Evolutionary conservation across 148 eudicot species (phyloP).

Genomic region (Rhododendron vialii): DNA sequence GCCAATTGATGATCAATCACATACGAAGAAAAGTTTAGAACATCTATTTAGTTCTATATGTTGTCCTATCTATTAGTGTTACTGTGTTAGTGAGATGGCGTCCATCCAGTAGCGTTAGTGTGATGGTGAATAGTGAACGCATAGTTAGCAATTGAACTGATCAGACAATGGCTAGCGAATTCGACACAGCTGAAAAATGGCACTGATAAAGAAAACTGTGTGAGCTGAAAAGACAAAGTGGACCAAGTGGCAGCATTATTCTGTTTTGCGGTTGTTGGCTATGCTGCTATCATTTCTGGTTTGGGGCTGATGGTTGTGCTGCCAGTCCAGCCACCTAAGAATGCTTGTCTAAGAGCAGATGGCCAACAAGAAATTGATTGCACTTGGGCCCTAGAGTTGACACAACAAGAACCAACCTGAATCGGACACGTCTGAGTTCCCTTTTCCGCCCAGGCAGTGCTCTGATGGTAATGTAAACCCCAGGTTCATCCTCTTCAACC

Average conservation of each 20-base stretch:
- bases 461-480: slow-evolving; percentile 90
- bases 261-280: background rate
- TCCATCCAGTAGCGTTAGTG: background rate
- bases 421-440: slow-evolving; percentile 96
- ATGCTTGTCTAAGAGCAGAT: background rate
- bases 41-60: background rate
- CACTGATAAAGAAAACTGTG: background rate
- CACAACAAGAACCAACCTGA: slow-evolving; percentile 52
- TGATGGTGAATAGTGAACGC: background rate
- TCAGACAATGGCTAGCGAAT: background rate
- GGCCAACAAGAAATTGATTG: background rate
- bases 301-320: background rate
- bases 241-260: background rate
- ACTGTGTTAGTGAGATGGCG: background rate
- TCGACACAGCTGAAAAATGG: background rate
- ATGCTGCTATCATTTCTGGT: background rate
- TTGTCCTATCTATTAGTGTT: background rate
- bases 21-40: background rate
- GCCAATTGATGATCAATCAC: too few relatives aligned
- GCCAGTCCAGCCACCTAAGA: background rate
- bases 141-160: background rate
- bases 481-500: slow-evolving; percentile 98
- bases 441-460: slow-evolving; percentile 78
- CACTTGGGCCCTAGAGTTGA: background rate
- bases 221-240: background rate